Conservation (phyloP, 768 basidiomycete species). For the Russula dissimulans region DNA sequence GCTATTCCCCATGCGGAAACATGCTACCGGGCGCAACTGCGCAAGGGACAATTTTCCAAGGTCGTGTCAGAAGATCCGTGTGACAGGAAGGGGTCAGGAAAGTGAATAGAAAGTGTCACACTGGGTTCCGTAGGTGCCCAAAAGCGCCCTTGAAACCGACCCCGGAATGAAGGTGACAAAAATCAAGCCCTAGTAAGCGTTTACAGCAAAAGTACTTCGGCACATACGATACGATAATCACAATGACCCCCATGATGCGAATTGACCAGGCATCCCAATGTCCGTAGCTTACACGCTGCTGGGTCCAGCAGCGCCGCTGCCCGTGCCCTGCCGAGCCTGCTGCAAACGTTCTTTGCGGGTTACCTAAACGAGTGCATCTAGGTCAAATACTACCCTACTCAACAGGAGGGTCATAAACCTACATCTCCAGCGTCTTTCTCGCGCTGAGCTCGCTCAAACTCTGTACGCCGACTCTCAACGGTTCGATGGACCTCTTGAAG, state of each 20-base stretch:
- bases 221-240: background rate
- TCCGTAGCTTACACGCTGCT: background rate
- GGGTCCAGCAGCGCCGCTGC: background rate
- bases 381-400: background rate
- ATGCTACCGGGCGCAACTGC: background rate
- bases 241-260: background rate
- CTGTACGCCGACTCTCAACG: slow-evolving; percentile 21
- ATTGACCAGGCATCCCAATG: background rate
- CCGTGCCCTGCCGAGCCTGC: background rate
- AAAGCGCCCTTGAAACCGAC: background rate
- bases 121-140: background rate
- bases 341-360: background rate
- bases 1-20: slow-evolving; percentile 1
- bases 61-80: background rate
- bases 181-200: background rate
- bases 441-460: slow-evolving; percentile 23
- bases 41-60: background rate
- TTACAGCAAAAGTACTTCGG: background rate
- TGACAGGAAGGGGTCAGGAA: background rate
- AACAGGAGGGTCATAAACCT: background rate
- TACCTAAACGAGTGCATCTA: background rate
- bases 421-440: slow-evolving; percentile 27
- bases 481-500: slow-evolving; percentile 22
- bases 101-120: background rate
- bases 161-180: background rate